Evolutionary conservation across 495 filamentous ascomycete species (phyloP), one percentile per base, ranked within the genome.

Genomic region (Aspergillus baeticus): DNA sequence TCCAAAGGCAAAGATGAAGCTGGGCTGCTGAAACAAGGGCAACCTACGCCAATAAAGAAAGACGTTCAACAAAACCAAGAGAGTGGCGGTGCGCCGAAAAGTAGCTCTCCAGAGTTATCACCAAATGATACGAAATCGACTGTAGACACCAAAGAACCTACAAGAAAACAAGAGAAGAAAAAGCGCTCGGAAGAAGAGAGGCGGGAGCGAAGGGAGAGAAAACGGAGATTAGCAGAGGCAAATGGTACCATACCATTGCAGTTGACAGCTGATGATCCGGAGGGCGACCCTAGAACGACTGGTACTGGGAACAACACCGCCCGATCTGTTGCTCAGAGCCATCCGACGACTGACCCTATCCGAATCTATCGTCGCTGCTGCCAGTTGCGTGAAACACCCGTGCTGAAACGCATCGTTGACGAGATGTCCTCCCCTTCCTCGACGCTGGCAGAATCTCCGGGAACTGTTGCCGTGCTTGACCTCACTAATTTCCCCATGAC

Each of bases 331-430:
- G 76, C 81, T 13, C 85, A 88, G 60, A 80, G 82, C 48, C 81
- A 80, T 29, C 91, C 93, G 0, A 97, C 92, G 4, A 96, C 88
- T 15, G 93, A 96, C 65, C 93, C 94, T 6, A 80, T 92, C 8
- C 83, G 92, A 53, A 96, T 98, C 68, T 98, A 98, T 69, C 83
- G 92, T 46, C 83, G 94, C 52, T 98, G 94, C 67, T 98, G 94
- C 64, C 92, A 97, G 63, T 75, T 98, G 21, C 79, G 94, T 58
- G 94, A 98, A 72, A 92, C 91, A 0, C 89, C 89, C 1, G 89
- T 96, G 35, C 76, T 98, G 20, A 92, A 92, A 63, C 89, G 87
- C 61, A 87, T 98, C 34, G 90, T 87, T 14, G 89, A 92, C 55
- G 90, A 96, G 64, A 87, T 98, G 18, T 80, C 81, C n/a, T 82